Evolutionary conservation across 257 asterid species (phyloP).

Genomic region (Marsdenia floribunda): DNA sequence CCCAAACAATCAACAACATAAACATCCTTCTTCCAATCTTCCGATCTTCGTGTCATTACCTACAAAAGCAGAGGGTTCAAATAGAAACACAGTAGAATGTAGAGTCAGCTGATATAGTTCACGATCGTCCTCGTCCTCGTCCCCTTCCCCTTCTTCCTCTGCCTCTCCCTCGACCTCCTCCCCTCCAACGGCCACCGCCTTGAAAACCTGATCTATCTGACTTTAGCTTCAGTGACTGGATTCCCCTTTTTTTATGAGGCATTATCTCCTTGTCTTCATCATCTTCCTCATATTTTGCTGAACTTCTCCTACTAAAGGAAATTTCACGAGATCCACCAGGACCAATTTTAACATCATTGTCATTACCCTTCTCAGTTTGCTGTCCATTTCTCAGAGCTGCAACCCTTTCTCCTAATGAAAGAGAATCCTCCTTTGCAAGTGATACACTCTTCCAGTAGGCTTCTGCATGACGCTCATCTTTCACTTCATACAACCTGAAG

Average conservation of each 20-base stretch:
- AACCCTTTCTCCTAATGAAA: constrained; percentile 75
- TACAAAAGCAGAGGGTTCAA: neutral
- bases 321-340: constrained; percentile 82
- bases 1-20: neutral
- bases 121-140: neutral
- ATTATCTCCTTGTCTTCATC: constrained; percentile 44
- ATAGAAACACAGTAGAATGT: neutral
- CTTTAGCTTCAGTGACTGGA: constrained; percentile 59
- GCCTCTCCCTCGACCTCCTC: constrained; percentile 36
- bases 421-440: constrained; percentile 69
- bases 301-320: constrained; percentile 63
- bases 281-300: constrained; percentile 50
- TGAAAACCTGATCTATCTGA: constrained; percentile 34
- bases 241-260: constrained; percentile 60
- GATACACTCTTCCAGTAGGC: constrained; percentile 66
- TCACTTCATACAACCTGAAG: constrained; percentile 83
- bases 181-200: constrained; percentile 47
- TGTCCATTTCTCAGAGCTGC: constrained; percentile 38
- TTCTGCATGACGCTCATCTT: constrained; percentile 85
- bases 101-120: neutral
- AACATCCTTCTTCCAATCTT: neutral
- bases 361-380: constrained; percentile 17
- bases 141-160: constrained; percentile 16
- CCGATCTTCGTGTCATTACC: neutral
- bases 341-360: constrained; percentile 60